phyloP scores from a whole-genome alignment of 768 basidiomycete genomes.

The Megacollybia marginata region DNA sequence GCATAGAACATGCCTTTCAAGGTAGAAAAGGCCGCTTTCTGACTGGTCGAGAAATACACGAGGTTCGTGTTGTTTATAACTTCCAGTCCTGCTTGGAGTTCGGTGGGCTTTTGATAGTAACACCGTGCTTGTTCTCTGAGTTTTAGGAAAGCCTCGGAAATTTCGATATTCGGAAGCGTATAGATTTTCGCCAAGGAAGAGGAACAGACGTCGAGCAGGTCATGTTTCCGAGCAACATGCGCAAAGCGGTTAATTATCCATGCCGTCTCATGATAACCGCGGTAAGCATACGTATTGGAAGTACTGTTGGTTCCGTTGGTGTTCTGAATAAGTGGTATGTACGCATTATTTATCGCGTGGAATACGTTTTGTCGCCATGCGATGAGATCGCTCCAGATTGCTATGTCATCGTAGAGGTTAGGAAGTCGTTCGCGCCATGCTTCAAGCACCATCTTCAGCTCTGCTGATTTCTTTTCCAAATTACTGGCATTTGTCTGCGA shows the following conservation, averaged over 20 bases:
- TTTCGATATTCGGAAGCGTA: constrained; percentile 98
- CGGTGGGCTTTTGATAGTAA: constrained; percentile 92
- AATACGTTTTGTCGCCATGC: constrained; percentile 99
- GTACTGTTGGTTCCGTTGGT: constrained; percentile 27
- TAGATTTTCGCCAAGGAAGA: constrained; percentile 95
- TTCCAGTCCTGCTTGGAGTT: constrained; percentile 90
- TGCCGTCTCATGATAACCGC: constrained; percentile 97
- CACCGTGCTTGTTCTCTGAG: constrained; percentile 97
- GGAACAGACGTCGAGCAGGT: constrained; percentile 93
- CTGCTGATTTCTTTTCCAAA: constrained; percentile 89
- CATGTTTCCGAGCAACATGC: constrained; percentile 96
- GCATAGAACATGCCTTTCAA: constrained; percentile 99
- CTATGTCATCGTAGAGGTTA: constrained; percentile 94
- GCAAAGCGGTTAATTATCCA: constrained; percentile 99
- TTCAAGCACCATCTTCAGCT: constrained; percentile 92
- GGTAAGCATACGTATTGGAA: constrained; percentile 82
- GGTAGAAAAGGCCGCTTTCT: constrained; percentile 98
- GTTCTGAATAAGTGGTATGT: constrained; percentile 79
- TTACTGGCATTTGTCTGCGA: constrained; percentile 82
- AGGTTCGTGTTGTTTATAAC: constrained; percentile 99
- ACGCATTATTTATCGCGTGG: constrained; percentile 91
- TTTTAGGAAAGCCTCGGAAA: constrained; percentile 98
- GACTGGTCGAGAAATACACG: constrained; percentile 89
- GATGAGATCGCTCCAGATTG: constrained; percentile 98
- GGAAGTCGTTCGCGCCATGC: constrained; percentile 97